These are phyloP conservation scores for Microbotryomycetes sp. DNA, from an alignment of 1,284 basidiomycete species.

Conservation along the genomic window DNA sequence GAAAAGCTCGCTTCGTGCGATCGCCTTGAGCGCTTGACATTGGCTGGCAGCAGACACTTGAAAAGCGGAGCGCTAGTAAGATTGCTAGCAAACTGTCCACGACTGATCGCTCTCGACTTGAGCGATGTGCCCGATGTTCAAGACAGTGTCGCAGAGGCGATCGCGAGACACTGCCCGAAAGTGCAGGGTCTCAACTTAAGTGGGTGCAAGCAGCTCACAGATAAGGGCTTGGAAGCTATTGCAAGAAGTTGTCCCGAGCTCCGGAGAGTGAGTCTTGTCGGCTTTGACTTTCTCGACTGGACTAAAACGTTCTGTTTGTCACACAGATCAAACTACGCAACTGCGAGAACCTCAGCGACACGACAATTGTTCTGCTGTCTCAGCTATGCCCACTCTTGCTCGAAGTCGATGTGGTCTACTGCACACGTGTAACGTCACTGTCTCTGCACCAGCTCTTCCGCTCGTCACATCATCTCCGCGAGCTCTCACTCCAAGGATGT, in stretches of 20 bases:
- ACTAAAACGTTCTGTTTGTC: background rate
- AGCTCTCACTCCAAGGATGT: conserved; percentile 80
- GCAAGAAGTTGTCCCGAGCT: conserved; percentile 68
- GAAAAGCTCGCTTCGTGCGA: conserved; percentile 65
- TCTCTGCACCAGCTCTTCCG: conserved; percentile 79
- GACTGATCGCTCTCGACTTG: conserved; percentile 83
- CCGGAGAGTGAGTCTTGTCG: conserved; percentile 48
- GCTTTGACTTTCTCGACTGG: background rate
- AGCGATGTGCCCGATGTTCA: conserved; percentile 63
- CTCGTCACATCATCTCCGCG: conserved; percentile 72
- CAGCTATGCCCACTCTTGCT: conserved; percentile 75
- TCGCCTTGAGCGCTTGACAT: conserved; percentile 81
- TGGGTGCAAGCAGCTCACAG: conserved; percentile 73
- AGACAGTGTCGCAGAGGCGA: conserved; percentile 60
- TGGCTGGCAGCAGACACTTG: conserved; percentile 72
- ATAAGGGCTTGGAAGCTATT: conserved; percentile 67
- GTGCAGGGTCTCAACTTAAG: conserved; percentile 90
- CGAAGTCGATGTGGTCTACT: conserved; percentile 87
- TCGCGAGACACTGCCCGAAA: conserved; percentile 63
- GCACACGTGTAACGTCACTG: conserved; percentile 67
- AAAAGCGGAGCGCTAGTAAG: conserved; percentile 59
- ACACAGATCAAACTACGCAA: conserved; percentile 74
- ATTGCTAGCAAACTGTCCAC: conserved; percentile 57
- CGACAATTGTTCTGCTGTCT: conserved; percentile 71
- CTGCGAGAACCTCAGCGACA: conserved; percentile 68